Conservation (phyloP, 106 monocot species). For the Dioscorea alata region DNA sequence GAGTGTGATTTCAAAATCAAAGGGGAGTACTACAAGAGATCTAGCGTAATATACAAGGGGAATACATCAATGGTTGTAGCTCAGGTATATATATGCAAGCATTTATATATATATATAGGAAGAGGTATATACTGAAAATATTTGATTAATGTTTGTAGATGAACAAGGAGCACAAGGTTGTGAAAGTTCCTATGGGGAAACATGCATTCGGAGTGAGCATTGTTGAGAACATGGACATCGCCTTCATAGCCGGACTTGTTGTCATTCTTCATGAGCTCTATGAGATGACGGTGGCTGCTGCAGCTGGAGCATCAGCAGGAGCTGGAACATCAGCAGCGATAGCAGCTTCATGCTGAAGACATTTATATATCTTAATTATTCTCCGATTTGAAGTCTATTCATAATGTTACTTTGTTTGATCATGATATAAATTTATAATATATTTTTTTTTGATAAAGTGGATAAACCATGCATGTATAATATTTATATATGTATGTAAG, state of each 20-base stretch:
- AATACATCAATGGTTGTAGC: not conserved
- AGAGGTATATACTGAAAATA: not conserved
- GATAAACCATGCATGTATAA: no score
- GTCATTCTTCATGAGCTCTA: not conserved
- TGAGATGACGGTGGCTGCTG: not conserved
- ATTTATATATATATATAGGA: not conserved
- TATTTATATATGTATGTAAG: no score
- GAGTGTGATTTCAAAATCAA: not conserved
- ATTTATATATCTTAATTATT: no score
- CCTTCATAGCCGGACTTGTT: not conserved
- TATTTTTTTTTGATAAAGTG: not conserved
- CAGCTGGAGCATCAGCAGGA: not conserved
- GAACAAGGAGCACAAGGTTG: not conserved
- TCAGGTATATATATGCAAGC: not conserved
- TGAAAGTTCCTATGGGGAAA: not conserved
- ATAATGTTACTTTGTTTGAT: not conserved
- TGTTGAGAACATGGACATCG: not conserved
- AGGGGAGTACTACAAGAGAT: not conserved
- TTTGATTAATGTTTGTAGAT: not conserved
- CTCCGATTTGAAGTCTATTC: not conserved
- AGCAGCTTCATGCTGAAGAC: no score
- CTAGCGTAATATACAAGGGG: not conserved
- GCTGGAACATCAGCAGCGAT: not conserved
- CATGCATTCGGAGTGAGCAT: not conserved
- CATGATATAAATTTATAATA: not conserved